Evolutionary conservation across 495 filamentous ascomycete species (phyloP).

Genomic region (Tuber magnatum): DNA sequence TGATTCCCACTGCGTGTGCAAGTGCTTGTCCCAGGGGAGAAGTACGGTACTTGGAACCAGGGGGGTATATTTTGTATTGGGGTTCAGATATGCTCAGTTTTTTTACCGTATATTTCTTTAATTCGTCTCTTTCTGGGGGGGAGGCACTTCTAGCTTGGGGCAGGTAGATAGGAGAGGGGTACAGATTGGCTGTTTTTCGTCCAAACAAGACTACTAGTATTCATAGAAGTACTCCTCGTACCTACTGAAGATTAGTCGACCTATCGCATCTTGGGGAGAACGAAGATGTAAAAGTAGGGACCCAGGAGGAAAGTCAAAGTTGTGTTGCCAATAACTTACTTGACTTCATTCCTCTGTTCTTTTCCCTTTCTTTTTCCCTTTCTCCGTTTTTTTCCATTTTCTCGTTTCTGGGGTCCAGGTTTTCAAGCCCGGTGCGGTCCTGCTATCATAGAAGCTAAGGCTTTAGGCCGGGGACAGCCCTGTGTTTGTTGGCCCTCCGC

Average conservation of each 20-base stretch:
- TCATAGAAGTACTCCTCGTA: neutral
- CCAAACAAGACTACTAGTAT: neutral
- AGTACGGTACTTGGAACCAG: neutral
- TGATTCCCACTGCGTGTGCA: neutral
- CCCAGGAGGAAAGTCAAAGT: no score
- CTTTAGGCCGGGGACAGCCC: neutral
- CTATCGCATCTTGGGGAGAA: no score
- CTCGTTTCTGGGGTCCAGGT: no score
- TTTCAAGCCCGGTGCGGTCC: no score
- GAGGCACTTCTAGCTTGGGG: neutral
- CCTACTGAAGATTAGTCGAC: no score
- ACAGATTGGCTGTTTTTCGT: no score
- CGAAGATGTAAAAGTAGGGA: no score
- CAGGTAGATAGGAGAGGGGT: no score
- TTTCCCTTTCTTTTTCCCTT: no score
- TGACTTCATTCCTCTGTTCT: neutral
- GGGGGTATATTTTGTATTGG: neutral
- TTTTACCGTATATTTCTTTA: neutral
- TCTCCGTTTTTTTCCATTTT: no score
- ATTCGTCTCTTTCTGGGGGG: neutral
- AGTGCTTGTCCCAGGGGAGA: neutral
- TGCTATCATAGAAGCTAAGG: no score
- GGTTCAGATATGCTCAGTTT: neutral
- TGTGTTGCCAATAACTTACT: no score
- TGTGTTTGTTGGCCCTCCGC: neutral